These are phyloP conservation scores for Hypsizygus ulmarius DNA, from an alignment of 1,284 basidiomycete species.

Conservation along the genomic window DNA sequence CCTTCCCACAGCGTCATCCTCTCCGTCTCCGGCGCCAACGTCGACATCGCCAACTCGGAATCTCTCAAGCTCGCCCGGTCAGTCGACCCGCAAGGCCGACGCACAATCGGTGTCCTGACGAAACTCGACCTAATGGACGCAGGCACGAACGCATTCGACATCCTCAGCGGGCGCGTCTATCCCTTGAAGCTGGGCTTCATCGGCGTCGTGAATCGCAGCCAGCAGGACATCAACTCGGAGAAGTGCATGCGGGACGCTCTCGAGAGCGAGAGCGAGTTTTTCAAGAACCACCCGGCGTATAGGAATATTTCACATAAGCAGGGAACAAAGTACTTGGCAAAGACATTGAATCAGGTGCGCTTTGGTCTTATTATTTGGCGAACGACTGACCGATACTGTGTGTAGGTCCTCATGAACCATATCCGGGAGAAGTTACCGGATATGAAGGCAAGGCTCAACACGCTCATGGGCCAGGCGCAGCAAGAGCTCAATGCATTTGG, in stretches of 20 bases:
- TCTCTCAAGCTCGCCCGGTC: constrained; percentile 94
- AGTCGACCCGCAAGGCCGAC: constrained; percentile 92
- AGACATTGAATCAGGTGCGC: constrained; percentile 88
- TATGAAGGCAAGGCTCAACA: constrained; percentile 99
- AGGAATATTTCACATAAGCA: constrained; percentile 97
- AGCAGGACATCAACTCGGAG: constrained; percentile 94
- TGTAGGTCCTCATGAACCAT: constrained; percentile 91
- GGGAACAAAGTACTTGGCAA: constrained; percentile 93
- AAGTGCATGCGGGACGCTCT: constrained; percentile 86
- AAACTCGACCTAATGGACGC: constrained; percentile 99
- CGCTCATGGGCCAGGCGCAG: constrained; percentile 98
- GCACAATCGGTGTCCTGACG: constrained; percentile 94
- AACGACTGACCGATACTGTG: neutral
- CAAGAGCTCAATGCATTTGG: constrained; percentile 97
- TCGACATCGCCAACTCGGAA: constrained; percentile 98
- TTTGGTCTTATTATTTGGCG: neutral
- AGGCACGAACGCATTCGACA: constrained; percentile 95
- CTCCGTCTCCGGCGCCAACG: constrained; percentile 95
- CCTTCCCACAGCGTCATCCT: constrained; percentile 77
- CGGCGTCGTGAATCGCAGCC: constrained; percentile 95
- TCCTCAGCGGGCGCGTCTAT: constrained; percentile 94
- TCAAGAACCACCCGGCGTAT: constrained; percentile 88
- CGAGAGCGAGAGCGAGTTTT: constrained; percentile 89
- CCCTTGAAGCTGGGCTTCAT: constrained; percentile 98
- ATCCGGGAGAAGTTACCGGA: constrained; percentile 98